Percentiles rank a stretch among this genome's conserved stretches.
Evolutionary conservation across 441 rosid species (phyloP).

Genomic region (Eruca vesicaria): DNA sequence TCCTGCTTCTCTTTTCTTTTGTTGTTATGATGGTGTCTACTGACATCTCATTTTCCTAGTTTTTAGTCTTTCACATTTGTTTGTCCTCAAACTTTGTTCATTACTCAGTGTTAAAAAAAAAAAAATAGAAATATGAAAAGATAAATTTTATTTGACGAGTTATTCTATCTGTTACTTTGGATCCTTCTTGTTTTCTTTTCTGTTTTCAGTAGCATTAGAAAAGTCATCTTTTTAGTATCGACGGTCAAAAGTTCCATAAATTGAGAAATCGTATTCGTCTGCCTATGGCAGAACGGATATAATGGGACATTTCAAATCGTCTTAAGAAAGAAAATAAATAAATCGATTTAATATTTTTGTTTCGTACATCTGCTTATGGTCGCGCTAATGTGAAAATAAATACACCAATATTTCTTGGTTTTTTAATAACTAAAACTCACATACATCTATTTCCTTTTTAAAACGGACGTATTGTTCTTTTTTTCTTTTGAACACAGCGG

Average conservation of each 20-base stretch:
- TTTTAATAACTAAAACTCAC: neutral
- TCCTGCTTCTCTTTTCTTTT: no score
- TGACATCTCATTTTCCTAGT: no score
- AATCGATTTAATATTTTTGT: neutral
- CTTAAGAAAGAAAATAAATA: neutral
- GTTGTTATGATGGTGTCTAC: no score
- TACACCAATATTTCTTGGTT: constrained; percentile 10
- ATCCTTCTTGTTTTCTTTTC: neutral
- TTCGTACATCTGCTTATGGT: constrained; percentile 18
- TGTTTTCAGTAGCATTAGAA: neutral
- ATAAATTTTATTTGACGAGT: neutral
- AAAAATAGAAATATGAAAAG: neutral
- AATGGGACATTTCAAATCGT: neutral
- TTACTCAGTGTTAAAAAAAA: no score
- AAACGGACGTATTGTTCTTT: no score
- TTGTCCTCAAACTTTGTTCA: no score
- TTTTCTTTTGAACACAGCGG: no score
- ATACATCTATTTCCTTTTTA: neutral
- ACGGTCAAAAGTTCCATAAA: constrained; percentile 22
- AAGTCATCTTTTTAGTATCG: neutral
- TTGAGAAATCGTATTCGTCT: neutral
- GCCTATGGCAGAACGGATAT: constrained; percentile 10
- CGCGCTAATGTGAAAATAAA: constrained; percentile 17
- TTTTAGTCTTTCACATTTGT: no score
- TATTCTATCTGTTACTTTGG: neutral